These are phyloP conservation scores for Aspergillus piperis DNA, from an alignment of 2,329 filamentous ascomycete species.

Conservation along the genomic window DNA sequence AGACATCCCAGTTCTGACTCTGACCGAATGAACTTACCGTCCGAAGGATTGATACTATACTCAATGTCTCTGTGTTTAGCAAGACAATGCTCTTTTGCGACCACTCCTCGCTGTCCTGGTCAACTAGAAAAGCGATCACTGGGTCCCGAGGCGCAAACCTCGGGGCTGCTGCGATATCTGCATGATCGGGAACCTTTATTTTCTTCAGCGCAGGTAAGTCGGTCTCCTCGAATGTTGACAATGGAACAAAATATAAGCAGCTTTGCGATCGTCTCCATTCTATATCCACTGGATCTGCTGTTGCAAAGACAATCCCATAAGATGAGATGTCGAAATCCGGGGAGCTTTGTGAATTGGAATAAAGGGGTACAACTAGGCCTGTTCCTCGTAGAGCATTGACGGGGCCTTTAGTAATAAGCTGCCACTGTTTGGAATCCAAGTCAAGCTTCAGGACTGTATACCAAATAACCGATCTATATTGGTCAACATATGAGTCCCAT, in stretches of 20 bases:
- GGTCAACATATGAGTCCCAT: slow-evolving; percentile 1
- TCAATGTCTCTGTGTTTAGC: not conserved
- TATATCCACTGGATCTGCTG: not conserved
- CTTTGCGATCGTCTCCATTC: not conserved
- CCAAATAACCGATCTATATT: slow-evolving; percentile 4
- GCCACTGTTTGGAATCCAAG: not conserved
- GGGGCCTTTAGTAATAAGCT: not conserved
- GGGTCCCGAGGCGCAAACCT: not conserved
- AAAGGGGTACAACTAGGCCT: not conserved
- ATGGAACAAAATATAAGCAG: not conserved
- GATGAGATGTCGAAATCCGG: not conserved
- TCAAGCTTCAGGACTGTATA: slow-evolving; percentile 2
- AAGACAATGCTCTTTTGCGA: not conserved
- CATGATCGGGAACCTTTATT: not conserved
- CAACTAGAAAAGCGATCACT: not conserved
- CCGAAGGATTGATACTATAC: not conserved
- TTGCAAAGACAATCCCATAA: not conserved
- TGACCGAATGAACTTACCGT: not conserved
- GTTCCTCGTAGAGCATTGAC: slow-evolving; percentile 3
- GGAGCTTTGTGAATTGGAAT: not conserved
- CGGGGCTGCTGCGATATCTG: not conserved
- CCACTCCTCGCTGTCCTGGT: not conserved
- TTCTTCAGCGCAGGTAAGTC: not conserved
- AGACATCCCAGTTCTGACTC: not conserved
- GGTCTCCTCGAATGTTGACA: slow-evolving; percentile 6